Evolutionary conservation across 2,329 filamentous ascomycete genomes (phyloP), one percentile per base, ranked within the genome.

Genomic region (Nemania diffusa): DNA sequence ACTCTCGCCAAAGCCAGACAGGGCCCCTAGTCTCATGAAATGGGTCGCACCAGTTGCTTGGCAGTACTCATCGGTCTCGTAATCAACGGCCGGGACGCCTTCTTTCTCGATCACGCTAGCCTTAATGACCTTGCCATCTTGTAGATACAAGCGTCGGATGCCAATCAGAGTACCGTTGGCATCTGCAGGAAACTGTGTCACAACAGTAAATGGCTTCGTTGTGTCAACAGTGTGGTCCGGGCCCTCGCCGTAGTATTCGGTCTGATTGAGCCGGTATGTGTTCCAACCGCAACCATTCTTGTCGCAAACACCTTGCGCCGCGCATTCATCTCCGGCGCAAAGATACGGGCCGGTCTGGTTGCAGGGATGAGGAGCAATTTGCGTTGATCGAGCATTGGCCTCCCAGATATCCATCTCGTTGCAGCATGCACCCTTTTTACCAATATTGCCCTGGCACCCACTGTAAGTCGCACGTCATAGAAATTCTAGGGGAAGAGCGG

Each of bases 1-100:
- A 4, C 82, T 78, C 40, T 81, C 78, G 37, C 82, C 82, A 78
- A 84, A 82, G 5, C 72, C 79, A 70, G 78, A 78, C 65, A 81
- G 78, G 24, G 76, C 82, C 44, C 82, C 82, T 2, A 82, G 73
- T 52, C 70, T 72, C 69, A 76, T 72, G 72, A 79, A 80, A 29
- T 70, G 63, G 3, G 70, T 70, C 6, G 78, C 75, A 57, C 78
- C 77, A 8, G 76, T 78, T 13, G 76, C 76, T 17, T 62, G 64
- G 73, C 80, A 81, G 72, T 76, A 81, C 37, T 75, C 74, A 62
- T 80, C 78, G 48, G 77, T 78, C 46, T 58, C 64, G 52, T 57
- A 59, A 32, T 69, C 65, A 7, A 71, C 64, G 52, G 79, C 78
- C 20, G 77, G 76, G 2, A 79, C 68, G 37, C 76, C 76, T 9